Evolutionary conservation across 164 flowering plant genomes (phyloP).

Genomic region (Litsea cubeba): DNA sequence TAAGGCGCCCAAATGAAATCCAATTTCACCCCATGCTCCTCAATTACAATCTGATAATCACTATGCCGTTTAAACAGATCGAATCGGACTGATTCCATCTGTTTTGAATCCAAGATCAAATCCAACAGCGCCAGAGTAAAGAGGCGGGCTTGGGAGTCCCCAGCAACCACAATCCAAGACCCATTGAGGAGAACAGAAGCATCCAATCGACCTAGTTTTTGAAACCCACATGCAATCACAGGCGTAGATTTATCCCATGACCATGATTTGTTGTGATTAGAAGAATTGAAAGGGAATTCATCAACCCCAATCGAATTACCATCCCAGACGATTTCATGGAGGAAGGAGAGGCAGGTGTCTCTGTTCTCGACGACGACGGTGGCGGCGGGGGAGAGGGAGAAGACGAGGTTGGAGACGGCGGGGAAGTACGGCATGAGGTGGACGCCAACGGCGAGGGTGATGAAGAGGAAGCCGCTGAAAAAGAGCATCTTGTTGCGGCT

Average conservation of each 20-base stretch:
- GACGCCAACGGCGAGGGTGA: constrained; percentile 78
- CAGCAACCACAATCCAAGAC: constrained; percentile 88
- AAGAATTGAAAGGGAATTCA: constrained; percentile 2
- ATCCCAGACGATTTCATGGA: constrained; percentile 56
- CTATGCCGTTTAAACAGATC: constrained; percentile 81
- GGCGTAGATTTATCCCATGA: constrained; percentile 40
- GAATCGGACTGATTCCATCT: constrained; percentile 33
- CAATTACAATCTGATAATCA: constrained; percentile 51
- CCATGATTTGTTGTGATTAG: constrained; percentile 34
- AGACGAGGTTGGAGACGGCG: constrained; percentile 31
- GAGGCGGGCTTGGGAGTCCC: constrained; percentile 84
- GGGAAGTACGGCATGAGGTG: constrained; percentile 91
- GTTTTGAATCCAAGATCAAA: constrained; percentile 45
- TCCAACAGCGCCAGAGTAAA: constrained; percentile 47
- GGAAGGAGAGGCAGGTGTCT: constrained; percentile 55
- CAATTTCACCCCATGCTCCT: constrained; percentile 57
- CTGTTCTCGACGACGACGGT: constrained; percentile 31
- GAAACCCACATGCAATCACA: constrained; percentile 58
- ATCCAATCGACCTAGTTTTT: constrained; percentile 46
- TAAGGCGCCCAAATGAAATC: constrained; percentile 95
- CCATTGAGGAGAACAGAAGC: constrained; percentile 79
- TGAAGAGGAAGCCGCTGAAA: constrained; percentile 87
- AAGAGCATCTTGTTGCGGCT: constrained; percentile 92
- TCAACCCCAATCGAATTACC: constrained; percentile 10
- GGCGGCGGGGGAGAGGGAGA: constrained; percentile 34